A percentile compares a stretch with the other conserved stretches of the same genome.
phyloP scores from a whole-genome alignment of 257 asterid genomes.

The Oldenlandia corymbosa region DNA sequence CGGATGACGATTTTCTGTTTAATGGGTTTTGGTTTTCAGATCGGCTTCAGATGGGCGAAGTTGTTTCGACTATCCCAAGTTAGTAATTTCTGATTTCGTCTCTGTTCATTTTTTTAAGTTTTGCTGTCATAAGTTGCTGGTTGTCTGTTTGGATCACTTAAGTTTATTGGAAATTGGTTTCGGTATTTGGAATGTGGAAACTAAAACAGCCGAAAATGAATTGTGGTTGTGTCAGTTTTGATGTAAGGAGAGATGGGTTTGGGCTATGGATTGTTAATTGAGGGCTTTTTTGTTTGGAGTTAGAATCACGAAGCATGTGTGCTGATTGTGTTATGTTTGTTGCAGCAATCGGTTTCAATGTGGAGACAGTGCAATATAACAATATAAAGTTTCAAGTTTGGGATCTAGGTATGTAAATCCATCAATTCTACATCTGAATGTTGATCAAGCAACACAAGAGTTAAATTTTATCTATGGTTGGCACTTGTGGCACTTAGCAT shows the following conservation, averaged over 20 bases:
- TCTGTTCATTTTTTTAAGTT: neutral
- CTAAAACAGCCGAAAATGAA: neutral
- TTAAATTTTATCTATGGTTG: neutral
- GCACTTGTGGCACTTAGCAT: neutral
- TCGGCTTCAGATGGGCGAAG: slow-evolving; percentile 98
- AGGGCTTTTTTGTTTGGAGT: neutral
- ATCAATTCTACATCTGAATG: neutral
- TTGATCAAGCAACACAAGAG: neutral
- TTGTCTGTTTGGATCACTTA: neutral
- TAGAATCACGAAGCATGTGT: slow-evolving; percentile 3
- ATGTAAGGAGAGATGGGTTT: neutral
- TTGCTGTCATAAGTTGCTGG: neutral
- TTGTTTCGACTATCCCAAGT: slow-evolving; percentile 97
- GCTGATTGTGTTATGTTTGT: slow-evolving; percentile 19
- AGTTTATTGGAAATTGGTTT: neutral
- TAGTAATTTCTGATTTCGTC: slow-evolving; percentile 25
- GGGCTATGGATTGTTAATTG: neutral
- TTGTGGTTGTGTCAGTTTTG: slow-evolving; percentile 5
- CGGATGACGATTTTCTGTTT: neutral
- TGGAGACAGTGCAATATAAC: slow-evolving; percentile 89
- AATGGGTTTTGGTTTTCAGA: slow-evolving; percentile 35
- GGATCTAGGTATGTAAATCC: slow-evolving; percentile 68
- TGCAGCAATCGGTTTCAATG: slow-evolving; percentile 94
- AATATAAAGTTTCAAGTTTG: slow-evolving; percentile 85
- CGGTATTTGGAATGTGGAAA: neutral